phyloP scores from a whole-genome alignment of 1,284 basidiomycete species.

The Apiotrichum veenhuisii region DNA sequence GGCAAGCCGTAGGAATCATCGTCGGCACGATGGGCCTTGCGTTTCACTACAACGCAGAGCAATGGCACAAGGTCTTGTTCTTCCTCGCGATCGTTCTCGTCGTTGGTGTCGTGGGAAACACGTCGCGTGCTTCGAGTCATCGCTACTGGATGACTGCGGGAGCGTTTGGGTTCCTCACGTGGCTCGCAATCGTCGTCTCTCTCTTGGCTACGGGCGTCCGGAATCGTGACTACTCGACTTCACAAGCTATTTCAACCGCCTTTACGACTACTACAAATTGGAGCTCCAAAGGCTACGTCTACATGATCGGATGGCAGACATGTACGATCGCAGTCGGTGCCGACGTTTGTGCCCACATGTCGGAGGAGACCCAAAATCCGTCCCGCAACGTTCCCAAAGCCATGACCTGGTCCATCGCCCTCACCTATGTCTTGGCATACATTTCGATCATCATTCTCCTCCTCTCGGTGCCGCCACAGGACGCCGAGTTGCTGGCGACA shows the following conservation, averaged over 20 bases:
- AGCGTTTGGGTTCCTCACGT: slow-evolving; percentile 22
- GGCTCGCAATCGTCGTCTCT: slow-evolving; percentile 39
- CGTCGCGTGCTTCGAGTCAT: slow-evolving; percentile 38
- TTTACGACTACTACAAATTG: slow-evolving; percentile 37
- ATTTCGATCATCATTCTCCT: slow-evolving; percentile 44
- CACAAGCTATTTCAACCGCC: slow-evolving; percentile 12
- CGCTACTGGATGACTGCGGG: slow-evolving; percentile 41
- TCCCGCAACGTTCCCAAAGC: slow-evolving; percentile 47
- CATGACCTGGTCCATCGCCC: slow-evolving; percentile 37
- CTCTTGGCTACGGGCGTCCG: slow-evolving; percentile 33
- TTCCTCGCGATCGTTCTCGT: slow-evolving; percentile 40
- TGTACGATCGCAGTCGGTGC: slow-evolving; percentile 43
- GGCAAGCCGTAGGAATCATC: slow-evolving; percentile 40
- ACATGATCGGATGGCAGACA: slow-evolving; percentile 44
- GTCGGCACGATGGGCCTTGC: slow-evolving; percentile 40
- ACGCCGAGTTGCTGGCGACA: slow-evolving; percentile 29
- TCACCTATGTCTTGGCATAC: slow-evolving; percentile 43
- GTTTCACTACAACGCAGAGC: slow-evolving; percentile 24
- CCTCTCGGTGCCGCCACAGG: slow-evolving; percentile 36
- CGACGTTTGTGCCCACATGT: slow-evolving; percentile 30
- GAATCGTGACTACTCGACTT: slow-evolving; percentile 13
- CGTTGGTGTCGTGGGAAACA: slow-evolving; percentile 37
- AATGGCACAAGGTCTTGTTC: slow-evolving; percentile 41
- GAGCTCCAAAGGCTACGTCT: slow-evolving; percentile 36
- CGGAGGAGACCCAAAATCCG: slow-evolving; percentile 49